Evolutionary conservation across 305 asterid genomes (phyloP).

Genomic region (Fraxinus dipetala): DNA sequence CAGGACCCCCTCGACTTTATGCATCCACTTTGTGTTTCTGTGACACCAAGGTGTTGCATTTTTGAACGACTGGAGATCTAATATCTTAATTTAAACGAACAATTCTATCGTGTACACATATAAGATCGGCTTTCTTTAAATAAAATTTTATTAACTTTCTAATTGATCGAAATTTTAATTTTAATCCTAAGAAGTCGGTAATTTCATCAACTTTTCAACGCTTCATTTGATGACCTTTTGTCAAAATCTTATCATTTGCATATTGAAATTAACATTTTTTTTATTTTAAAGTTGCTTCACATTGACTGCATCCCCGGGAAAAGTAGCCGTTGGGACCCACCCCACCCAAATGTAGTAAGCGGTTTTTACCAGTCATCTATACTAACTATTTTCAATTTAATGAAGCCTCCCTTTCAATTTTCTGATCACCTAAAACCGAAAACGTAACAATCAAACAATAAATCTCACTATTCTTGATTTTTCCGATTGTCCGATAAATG

Average conservation of each 20-base stretch:
- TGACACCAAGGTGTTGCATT: neutral
- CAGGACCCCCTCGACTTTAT: neutral
- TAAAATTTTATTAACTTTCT: neutral
- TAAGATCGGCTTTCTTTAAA: neutral
- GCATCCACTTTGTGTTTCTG: neutral
- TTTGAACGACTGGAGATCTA: too few species aligned
- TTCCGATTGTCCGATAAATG: slow-evolving; percentile 15
- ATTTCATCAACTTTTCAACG: neutral
- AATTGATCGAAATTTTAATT: too few species aligned
- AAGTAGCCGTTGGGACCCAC: neutral
- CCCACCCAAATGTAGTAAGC: neutral
- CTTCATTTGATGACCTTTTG: neutral
- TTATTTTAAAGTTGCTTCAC: neutral
- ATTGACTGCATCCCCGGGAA: neutral
- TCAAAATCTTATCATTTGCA: neutral
- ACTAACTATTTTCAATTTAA: neutral
- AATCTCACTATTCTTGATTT: slow-evolving; percentile 15
- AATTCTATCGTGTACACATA: too few species aligned
- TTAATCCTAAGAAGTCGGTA: neutral
- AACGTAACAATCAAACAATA: neutral
- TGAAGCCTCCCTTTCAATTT: neutral
- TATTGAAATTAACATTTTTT: neutral
- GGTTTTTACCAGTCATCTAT: neutral
- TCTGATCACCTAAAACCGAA: neutral
- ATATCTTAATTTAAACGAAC: too few species aligned